These are phyloP conservation scores for Tremella mesenterica DNA, from an alignment of 768 basidiomycete genomes.

Conservation along the genomic window DNA sequence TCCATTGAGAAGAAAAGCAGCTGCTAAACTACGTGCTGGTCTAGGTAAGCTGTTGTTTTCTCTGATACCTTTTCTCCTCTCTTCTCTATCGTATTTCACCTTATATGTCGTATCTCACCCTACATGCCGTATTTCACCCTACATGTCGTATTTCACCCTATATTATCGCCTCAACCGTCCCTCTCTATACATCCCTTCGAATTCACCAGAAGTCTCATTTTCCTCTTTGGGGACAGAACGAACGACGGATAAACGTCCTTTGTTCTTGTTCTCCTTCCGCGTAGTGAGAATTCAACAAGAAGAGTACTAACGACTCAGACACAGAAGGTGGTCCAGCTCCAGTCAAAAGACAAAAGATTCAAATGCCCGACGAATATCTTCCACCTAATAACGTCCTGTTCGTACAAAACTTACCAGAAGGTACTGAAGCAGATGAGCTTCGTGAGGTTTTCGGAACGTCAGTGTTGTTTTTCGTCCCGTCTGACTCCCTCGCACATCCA, in stretches of 20 bases:
- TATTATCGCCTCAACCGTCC: too few relatives aligned
- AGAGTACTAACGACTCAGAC: not conserved
- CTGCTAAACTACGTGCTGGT: conserved; percentile 66
- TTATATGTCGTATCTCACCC: too few relatives aligned
- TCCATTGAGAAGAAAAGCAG: conserved; percentile 77
- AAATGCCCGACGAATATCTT: conserved; percentile 99
- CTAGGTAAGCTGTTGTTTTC: not conserved
- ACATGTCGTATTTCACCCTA: too few relatives aligned
- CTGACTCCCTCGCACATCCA: not conserved
- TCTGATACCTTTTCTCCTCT: too few relatives aligned
- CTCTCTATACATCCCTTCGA: not conserved
- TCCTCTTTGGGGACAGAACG: not conserved
- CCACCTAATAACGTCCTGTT: conserved; percentile 99
- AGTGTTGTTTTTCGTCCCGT: conserved; percentile 38
- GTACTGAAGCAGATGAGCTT: conserved; percentile 83
- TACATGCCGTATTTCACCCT: too few relatives aligned
- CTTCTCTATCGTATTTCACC: too few relatives aligned
- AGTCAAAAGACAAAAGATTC: conserved; percentile 53
- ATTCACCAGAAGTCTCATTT: not conserved
- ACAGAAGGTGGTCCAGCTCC: conserved; percentile 41
- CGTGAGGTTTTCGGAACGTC: conserved; percentile 84
- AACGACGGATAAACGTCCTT: too few relatives aligned
- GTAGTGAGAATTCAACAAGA: not conserved
- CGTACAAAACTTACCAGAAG: conserved; percentile 91
- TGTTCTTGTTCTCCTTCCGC: too few relatives aligned